These are phyloP conservation scores for Pyrenula massariospora DNA, from an alignment of 495 filamentous ascomycete species.

Conservation along the genomic window DNA sequence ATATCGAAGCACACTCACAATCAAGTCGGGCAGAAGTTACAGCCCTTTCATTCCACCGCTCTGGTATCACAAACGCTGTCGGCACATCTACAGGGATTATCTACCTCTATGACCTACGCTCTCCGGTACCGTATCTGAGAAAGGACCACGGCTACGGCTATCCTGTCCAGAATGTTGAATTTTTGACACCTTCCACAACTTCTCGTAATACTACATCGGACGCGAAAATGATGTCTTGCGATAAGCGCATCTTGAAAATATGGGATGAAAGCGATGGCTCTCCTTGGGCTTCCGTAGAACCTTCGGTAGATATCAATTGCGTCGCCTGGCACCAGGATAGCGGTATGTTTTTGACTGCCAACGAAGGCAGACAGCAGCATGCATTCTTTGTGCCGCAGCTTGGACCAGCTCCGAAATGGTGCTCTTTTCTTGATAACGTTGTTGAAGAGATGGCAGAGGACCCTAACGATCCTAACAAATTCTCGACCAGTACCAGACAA, in stretches of 20 bases:
- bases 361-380: conserved; percentile 87
- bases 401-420: conserved; percentile 89
- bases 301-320: conserved; percentile 83
- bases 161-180: conserved; percentile 80
- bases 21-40: conserved; percentile 64
- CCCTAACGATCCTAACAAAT: conserved; percentile 56
- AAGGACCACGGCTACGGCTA: conserved; percentile 97
- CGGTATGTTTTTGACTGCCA: conserved; percentile 89
- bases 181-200: conserved; percentile 63
- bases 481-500: conserved; percentile 24
- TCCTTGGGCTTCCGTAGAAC: conserved; percentile 92
- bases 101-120: conserved; percentile 85
- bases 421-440: conserved; percentile 88
- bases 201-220: conserved; percentile 48
- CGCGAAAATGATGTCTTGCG: conserved; percentile 80
- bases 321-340: conserved; percentile 80
- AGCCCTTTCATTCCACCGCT: conserved; percentile 71
- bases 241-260: conserved; percentile 94
- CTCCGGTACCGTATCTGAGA: conserved; percentile 68
- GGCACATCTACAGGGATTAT: conserved; percentile 83
- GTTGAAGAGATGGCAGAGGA: conserved; percentile 97
- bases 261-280: conserved; percentile 74
- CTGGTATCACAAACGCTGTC: conserved; percentile 78
- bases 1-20: conserved; percentile 11
- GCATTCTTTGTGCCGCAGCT: conserved; percentile 93